Evolutionary conservation across 306 rosid genomes (phyloP).

Genomic region (Acacia melanoxylon): DNA sequence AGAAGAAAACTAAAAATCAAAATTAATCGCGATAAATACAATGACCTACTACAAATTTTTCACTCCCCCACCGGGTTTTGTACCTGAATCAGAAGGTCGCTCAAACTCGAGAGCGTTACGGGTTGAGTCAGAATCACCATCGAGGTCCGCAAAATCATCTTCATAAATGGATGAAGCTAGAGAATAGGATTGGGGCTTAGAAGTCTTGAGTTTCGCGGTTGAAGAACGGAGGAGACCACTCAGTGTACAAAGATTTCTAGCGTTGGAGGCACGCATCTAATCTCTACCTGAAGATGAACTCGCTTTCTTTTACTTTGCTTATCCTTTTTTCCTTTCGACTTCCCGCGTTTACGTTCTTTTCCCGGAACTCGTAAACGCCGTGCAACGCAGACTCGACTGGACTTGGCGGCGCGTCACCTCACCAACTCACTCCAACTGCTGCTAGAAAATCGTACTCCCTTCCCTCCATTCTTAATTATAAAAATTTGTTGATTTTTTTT

Average conservation of each 20-base stretch:
- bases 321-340: too few relatives aligned
- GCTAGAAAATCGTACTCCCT: too few relatives aligned
- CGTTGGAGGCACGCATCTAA: slow-evolving; percentile 44
- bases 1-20: slow-evolving; percentile 29
- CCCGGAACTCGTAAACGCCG: neutral
- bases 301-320: neutral
- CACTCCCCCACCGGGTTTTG: neutral
- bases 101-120: neutral
- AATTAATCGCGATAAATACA: neutral
- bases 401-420: neutral
- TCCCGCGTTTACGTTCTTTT: neutral
- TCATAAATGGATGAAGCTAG: neutral
- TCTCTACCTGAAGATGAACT: neutral
- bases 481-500: too few relatives aligned
- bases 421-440: neutral
- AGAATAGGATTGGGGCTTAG: neutral
- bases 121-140: neutral
- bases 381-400: neutral
- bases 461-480: too few relatives aligned
- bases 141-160: neutral
- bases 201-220: slow-evolving; percentile 16
- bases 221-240: slow-evolving; percentile 33
- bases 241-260: slow-evolving; percentile 26
- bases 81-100: slow-evolving; percentile 37
- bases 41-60: neutral